Evolutionary conservation across 306 rosid genomes (phyloP), one percentile per base, ranked within the genome.

Genomic region (Cicer chorassanicum): DNA sequence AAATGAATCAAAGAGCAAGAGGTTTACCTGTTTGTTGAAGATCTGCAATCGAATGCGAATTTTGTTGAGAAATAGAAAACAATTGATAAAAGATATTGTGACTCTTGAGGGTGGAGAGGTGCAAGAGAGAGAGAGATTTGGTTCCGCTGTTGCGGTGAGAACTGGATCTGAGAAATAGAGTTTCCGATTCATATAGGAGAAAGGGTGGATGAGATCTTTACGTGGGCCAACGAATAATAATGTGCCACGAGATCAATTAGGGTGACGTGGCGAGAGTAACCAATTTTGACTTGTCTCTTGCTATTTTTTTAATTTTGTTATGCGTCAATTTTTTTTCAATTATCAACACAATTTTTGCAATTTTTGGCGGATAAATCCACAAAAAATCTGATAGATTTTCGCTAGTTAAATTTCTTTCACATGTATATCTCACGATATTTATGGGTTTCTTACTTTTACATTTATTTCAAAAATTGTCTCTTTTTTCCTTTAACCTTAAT

Each of bases 11-110:
- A 9, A 19, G 62, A 12, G 50, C 21, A 14, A 70, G 19, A 44
- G 75, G 18, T 64, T 76, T 80, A 81, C 81, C 81, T 2, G 14
- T 8, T 39, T 18, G 59, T 29, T 55, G 34, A 9, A 43, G 39
- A 74, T 60, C 70, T 44, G 38, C 9, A 5, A 46, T 11, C 10
- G 29, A 57, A 1, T 5, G 44, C 40, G 36, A 63, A 11, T 34
- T 34, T 36, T n/a, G 57, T 8, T 24, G 29, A 66, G 65, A 59
- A 43, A 29, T 12, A 1, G 13, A 7, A 14, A 38, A 18, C 2
- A 15, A 24, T 24, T 24, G 46, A 42, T 15, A 7, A 15, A 1
- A 72, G 56, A 24, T 12, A 45, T 14, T 62, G 8, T 6, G 71
- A 74, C 48, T 74, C 10, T 11, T 16, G 2, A 4, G 6, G 2